Percentiles rank a stretch among this genome's conserved stretches.
phyloP scores from a whole-genome alignment of 2,329 filamentous ascomycete species.

The Fusarium robinianum region DNA sequence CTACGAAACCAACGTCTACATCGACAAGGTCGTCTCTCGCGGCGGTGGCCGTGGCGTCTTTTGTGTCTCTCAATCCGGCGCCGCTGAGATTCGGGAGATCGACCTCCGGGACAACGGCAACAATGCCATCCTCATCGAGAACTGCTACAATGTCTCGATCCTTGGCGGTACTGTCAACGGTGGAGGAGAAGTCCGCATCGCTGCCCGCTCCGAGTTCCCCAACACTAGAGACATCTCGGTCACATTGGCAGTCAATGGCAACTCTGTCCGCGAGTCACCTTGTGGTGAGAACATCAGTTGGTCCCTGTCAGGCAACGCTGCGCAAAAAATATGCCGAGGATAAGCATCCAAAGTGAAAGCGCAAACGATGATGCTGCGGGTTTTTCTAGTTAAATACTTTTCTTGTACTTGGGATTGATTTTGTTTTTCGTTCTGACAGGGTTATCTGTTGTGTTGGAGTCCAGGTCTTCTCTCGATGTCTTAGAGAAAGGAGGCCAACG shows the following conservation, averaged over 20 bases:
- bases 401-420: too few relatives aligned
- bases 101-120: constrained; percentile 59
- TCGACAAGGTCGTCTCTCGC: constrained; percentile 58
- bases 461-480: too few relatives aligned
- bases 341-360: too few relatives aligned
- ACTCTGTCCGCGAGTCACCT: constrained; percentile 56
- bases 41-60: constrained; percentile 62
- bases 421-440: too few relatives aligned
- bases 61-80: constrained; percentile 61
- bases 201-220: constrained; percentile 58
- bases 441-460: too few relatives aligned
- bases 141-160: constrained; percentile 61
- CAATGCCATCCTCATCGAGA: constrained; percentile 62
- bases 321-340: constrained; percentile 47
- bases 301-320: constrained; percentile 52
- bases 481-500: too few relatives aligned
- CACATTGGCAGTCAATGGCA: constrained; percentile 54
- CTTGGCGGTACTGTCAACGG: constrained; percentile 55
- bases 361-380: too few relatives aligned
- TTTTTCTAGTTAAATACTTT: too few relatives aligned
- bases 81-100: constrained; percentile 52
- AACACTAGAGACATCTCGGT: constrained; percentile 58
- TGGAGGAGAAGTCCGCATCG: constrained; percentile 59
- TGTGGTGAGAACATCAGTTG: constrained; percentile 59
- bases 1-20: constrained; percentile 56